Conservation (phyloP, 78 protist genomes). For the Diacronema lutheri region DNA sequence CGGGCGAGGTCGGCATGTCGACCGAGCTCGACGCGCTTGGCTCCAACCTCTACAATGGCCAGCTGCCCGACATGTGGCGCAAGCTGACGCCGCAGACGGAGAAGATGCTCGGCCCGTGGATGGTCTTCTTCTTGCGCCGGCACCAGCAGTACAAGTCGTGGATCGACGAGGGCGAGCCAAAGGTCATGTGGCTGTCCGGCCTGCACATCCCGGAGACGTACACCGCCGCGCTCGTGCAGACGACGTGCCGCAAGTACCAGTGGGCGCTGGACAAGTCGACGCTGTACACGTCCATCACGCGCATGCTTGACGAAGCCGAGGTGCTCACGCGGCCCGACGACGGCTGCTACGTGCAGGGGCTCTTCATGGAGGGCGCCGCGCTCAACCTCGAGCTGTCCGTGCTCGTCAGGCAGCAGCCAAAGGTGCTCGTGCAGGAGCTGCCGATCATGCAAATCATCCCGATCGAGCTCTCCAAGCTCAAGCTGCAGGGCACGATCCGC, state of each 20-base stretch:
- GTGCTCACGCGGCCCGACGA: constrained; percentile 25
- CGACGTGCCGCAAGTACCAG: constrained; percentile 73
- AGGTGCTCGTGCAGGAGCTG: constrained; percentile 64
- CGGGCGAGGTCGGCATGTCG: constrained; percentile 85
- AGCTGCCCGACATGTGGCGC: constrained; percentile 75
- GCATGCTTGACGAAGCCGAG: neutral
- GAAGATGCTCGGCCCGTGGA: constrained; percentile 77
- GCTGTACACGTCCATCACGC: constrained; percentile 68
- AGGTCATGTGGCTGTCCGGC: constrained; percentile 89
- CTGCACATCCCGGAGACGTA: constrained; percentile 88
- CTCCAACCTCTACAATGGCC: constrained; percentile 63
- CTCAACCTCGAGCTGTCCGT: constrained; percentile 62
- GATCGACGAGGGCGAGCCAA: constrained; percentile 71
- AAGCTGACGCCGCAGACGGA: constrained; percentile 72
- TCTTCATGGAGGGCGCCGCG: constrained; percentile 83
- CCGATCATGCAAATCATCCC: constrained; percentile 87
- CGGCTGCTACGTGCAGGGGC: constrained; percentile 82
- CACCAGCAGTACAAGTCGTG: constrained; percentile 63
- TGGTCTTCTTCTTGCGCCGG: constrained; percentile 67
- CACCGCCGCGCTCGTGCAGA: constrained; percentile 86
- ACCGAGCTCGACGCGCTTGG: constrained; percentile 74
- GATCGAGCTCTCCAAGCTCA: constrained; percentile 59
- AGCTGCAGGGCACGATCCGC: constrained; percentile 62
- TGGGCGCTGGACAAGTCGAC: constrained; percentile 90
- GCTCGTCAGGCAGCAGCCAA: constrained; percentile 68